Evolutionary conservation across 23 red algal species (phyloP).

Genomic region (Gracilariopsis chorda): DNA sequence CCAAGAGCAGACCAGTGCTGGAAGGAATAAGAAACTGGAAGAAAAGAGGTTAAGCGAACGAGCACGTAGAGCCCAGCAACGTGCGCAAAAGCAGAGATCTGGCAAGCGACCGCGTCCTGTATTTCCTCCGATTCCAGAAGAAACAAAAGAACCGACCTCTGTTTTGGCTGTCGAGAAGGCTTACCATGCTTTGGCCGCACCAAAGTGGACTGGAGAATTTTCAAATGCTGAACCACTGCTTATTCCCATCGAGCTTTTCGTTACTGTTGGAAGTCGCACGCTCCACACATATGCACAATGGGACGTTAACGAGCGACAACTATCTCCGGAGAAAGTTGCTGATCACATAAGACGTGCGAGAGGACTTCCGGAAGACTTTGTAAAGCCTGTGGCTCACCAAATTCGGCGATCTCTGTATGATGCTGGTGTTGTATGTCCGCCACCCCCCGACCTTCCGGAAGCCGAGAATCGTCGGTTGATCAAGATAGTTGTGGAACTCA

Average conservation of each 20-base stretch:
- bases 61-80: conserved; percentile 20
- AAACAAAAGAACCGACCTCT: conserved; percentile 22
- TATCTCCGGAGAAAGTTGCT: conserved; percentile 49
- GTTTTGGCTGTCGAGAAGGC: conserved; percentile 40
- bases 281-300: conserved; percentile 70
- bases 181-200: conserved; percentile 40
- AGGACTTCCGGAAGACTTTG: conserved; percentile 25
- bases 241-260: conserved; percentile 43
- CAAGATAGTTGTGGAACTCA: conserved; percentile 24
- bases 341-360: conserved; percentile 47
- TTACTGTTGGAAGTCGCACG: background rate
- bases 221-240: conserved; percentile 49
- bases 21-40: background rate
- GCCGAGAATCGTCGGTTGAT: conserved; percentile 55
- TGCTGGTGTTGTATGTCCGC: conserved; percentile 38
- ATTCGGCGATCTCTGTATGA: conserved; percentile 43
- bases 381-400: conserved; percentile 15
- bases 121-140: conserved; percentile 24
- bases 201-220: conserved; percentile 25
- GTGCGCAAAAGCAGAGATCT: background rate
- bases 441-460: conserved; percentile 3
- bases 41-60: conserved; percentile 11
- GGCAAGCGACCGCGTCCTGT: conserved; percentile 1
- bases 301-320: conserved; percentile 59
- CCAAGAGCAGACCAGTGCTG: background rate